Conservation (phyloP, 2,329 filamentous ascomycete genomes). For the Ceratocystiopsis brevicomis region DNA sequence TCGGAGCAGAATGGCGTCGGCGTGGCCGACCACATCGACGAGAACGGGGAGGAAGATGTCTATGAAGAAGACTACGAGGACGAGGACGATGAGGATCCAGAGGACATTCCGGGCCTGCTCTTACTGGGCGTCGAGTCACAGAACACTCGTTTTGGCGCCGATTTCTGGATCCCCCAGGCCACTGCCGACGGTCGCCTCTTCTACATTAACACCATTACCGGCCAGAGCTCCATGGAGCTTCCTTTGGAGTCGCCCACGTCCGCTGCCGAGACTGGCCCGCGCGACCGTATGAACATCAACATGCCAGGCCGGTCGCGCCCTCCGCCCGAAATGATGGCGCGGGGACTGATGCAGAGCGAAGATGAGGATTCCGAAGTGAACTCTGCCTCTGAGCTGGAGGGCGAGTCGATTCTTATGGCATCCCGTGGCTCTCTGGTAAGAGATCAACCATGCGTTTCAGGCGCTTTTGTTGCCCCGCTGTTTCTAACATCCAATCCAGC, state of each 20-base stretch:
- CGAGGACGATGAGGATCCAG: conserved; percentile 36
- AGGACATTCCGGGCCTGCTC: conserved; percentile 32
- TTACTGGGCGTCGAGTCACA: conserved; percentile 43
- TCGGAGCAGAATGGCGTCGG: conserved; percentile 34
- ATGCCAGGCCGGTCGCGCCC: conserved; percentile 81
- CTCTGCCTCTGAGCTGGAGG: conserved; percentile 74
- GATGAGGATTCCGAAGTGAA: conserved; percentile 71
- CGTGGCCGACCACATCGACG: conserved; percentile 34
- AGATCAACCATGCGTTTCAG: conserved; percentile 8
- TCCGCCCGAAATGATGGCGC: conserved; percentile 77
- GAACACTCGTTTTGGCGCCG: conserved; percentile 62
- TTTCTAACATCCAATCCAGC: conserved; percentile 17
- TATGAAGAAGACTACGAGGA: conserved; percentile 51
- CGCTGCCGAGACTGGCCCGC: conserved; percentile 62
- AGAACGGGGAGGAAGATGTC: conserved; percentile 48
- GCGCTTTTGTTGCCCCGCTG: background rate
- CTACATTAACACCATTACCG: conserved; percentile 96
- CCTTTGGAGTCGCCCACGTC: conserved; percentile 79
- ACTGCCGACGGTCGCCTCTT: conserved; percentile 84
- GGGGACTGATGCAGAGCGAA: conserved; percentile 64
- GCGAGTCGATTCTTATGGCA: conserved; percentile 50
- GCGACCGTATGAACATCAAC: conserved; percentile 72
- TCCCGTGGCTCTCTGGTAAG: conserved; percentile 52
- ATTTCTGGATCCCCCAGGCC: conserved; percentile 97
- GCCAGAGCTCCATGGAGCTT: conserved; percentile 84